phyloP scores from a whole-genome alignment of 805 yeast genomes.

The Yamadazyma paraphyllophila region DNA sequence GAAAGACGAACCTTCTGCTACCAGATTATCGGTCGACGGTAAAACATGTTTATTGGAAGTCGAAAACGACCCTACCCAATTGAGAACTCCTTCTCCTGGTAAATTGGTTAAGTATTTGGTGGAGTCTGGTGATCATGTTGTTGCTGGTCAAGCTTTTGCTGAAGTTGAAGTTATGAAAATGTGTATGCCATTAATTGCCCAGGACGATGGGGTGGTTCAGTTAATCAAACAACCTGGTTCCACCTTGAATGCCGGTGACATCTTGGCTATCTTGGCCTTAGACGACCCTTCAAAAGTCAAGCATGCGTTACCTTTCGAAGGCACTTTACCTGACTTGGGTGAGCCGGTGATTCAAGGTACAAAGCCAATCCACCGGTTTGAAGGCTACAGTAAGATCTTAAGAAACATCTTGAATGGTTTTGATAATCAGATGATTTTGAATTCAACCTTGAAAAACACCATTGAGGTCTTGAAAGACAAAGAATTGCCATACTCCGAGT shows the following conservation, averaged over 20 bases:
- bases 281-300: constrained; percentile 98
- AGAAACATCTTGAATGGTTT: constrained; percentile 83
- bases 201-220: constrained; percentile 91
- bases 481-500: constrained; percentile 88
- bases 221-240: constrained; percentile 97
- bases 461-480: constrained; percentile 73
- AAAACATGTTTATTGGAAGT: constrained; percentile 92
- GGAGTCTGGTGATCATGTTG: constrained; percentile 91
- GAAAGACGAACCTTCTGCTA: constrained; percentile 96
- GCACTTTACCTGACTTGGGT: constrained; percentile 87
- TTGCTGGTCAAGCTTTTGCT: constrained; percentile 91
- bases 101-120: constrained; percentile 90
- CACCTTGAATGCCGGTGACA: constrained; percentile 95
- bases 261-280: constrained; percentile 86
- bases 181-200: constrained; percentile 96
- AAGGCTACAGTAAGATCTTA: constrained; percentile 56
- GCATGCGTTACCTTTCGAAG: constrained; percentile 93
- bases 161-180: constrained; percentile 99
- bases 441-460: constrained; percentile 70
- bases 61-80: constrained; percentile 97
- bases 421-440: constrained; percentile 94
- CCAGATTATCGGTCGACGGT: constrained; percentile 91
- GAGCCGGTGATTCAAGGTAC: constrained; percentile 79
- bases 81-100: constrained; percentile 99
- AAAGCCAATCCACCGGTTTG: constrained; percentile 76